Percentiles rank a stretch among this genome's conserved stretches.
Evolutionary conservation across 768 basidiomycete genomes (phyloP).

Genomic region (Pleurotus cornucopiae): DNA sequence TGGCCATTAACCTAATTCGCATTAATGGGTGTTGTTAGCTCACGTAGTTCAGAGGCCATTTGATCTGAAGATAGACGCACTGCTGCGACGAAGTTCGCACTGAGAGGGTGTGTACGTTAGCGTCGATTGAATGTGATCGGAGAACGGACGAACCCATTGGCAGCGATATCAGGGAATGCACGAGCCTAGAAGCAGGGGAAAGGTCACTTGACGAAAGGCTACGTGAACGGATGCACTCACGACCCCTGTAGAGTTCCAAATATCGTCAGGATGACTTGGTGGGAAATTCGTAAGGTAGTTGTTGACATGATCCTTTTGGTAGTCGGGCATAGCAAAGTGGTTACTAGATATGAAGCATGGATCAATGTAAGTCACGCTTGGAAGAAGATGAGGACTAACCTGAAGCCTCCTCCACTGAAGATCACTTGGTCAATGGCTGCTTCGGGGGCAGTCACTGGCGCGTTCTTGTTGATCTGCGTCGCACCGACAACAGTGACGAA

Average conservation of each 20-base stretch:
- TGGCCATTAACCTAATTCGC: constrained; percentile 26
- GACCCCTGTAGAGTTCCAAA: constrained; percentile 29
- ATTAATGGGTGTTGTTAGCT: background rate
- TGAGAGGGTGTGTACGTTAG: constrained; percentile 9
- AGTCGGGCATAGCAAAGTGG: constrained; percentile 32
- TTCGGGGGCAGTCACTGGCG: constrained; percentile 25
- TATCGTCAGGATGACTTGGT: constrained; percentile 14
- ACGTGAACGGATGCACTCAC: constrained; percentile 15
- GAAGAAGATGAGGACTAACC: background rate
- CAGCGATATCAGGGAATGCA: constrained; percentile 44
- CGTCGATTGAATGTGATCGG: background rate
- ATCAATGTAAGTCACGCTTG: background rate
- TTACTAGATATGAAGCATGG: constrained; percentile 23
- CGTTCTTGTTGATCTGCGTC: constrained; percentile 32
- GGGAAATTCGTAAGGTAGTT: constrained; percentile 28
- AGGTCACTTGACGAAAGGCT: constrained; percentile 12
- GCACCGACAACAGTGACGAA: constrained; percentile 37
- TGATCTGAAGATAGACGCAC: constrained; percentile 15
- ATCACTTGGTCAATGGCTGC: constrained; percentile 33
- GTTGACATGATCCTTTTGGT: constrained; percentile 33
- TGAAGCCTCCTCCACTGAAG: constrained; percentile 32
- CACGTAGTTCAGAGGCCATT: too few species aligned
- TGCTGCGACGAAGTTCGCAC: constrained; percentile 41
- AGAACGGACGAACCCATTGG: constrained; percentile 29
- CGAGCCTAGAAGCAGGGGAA: constrained; percentile 27